Percentiles rank a stretch among this genome's conserved stretches.
These are phyloP conservation scores for Trichoderma sp. DNA, from an alignment of 2,329 filamentous ascomycete species.

Conservation along the genomic window DNA sequence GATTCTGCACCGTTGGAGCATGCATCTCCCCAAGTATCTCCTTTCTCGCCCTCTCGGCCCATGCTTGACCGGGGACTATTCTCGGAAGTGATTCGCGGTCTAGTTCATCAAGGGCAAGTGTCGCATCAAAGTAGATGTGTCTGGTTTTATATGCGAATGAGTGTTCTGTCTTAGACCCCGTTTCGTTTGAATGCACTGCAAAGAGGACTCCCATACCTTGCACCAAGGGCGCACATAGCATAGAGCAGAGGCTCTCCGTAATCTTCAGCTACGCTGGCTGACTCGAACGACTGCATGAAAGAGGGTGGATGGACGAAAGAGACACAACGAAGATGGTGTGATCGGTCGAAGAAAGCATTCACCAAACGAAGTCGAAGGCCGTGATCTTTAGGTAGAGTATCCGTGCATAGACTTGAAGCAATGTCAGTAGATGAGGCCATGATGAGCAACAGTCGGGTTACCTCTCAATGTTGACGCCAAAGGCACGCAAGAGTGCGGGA, in stretches of 20 bases:
- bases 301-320: constrained; percentile 35
- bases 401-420: constrained; percentile 28
- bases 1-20: constrained; percentile 31
- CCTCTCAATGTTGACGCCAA: constrained; percentile 26
- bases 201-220: constrained; percentile 29
- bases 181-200: not conserved
- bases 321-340: constrained; percentile 34
- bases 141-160: constrained; percentile 3
- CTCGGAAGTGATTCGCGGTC: constrained; percentile 17
- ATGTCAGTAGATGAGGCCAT: not conserved
- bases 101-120: not conserved
- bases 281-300: constrained; percentile 35
- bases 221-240: constrained; percentile 34
- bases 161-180: not conserved
- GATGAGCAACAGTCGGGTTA: not conserved
- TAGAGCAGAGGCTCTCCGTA: constrained; percentile 35
- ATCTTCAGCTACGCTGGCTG: constrained; percentile 31
- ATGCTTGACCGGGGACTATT: constrained; percentile 30
- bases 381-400: constrained; percentile 31
- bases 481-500: constrained; percentile 13
- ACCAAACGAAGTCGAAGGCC: constrained; percentile 29
- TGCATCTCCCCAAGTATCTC: constrained; percentile 31
- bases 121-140: constrained; percentile 31
- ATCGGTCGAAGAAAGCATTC: constrained; percentile 32
- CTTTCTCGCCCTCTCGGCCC: constrained; percentile 32